These are phyloP conservation scores for Fusarium dlaminii DNA, from an alignment of 2,329 filamentous ascomycete species.

Conservation along the genomic window DNA sequence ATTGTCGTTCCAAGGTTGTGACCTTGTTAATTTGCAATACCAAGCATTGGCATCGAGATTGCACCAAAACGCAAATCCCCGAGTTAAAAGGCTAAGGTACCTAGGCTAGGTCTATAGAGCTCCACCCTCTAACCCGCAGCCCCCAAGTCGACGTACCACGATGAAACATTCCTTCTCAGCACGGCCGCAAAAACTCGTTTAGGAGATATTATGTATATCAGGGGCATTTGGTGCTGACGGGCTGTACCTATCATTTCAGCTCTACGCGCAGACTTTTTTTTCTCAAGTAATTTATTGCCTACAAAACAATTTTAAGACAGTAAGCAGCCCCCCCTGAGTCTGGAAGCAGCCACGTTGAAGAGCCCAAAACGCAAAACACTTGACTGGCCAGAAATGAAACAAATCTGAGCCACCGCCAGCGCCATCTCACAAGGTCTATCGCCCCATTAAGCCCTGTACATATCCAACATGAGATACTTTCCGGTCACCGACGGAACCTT, in stretches of 20 bases:
- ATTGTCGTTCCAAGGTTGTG: background rate
- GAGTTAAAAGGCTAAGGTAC: background rate
- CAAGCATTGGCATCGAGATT: background rate
- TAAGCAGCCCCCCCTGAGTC: constrained; percentile 3
- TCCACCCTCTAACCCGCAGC: background rate
- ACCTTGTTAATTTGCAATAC: background rate
- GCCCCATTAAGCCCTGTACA: background rate
- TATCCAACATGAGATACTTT: background rate
- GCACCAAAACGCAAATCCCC: background rate
- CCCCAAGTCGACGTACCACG: constrained; percentile 10
- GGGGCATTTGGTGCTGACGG: background rate
- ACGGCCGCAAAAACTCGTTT: constrained; percentile 1
- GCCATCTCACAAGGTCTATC: background rate
- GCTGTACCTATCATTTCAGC: background rate
- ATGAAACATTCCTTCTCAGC: constrained; percentile 19
- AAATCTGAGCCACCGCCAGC: background rate
- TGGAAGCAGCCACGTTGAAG: background rate
- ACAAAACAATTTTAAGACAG: background rate
- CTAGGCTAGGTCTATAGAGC: background rate
- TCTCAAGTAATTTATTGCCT: background rate
- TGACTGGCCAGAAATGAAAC: constrained; percentile 17
- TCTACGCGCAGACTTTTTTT: background rate
- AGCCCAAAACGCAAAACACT: constrained; percentile 14
- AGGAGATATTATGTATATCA: background rate
- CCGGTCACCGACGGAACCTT: background rate